phyloP scores from a whole-genome alignment of 2,329 filamentous ascomycete species.

The Mollisiaceae sp. region DNA sequence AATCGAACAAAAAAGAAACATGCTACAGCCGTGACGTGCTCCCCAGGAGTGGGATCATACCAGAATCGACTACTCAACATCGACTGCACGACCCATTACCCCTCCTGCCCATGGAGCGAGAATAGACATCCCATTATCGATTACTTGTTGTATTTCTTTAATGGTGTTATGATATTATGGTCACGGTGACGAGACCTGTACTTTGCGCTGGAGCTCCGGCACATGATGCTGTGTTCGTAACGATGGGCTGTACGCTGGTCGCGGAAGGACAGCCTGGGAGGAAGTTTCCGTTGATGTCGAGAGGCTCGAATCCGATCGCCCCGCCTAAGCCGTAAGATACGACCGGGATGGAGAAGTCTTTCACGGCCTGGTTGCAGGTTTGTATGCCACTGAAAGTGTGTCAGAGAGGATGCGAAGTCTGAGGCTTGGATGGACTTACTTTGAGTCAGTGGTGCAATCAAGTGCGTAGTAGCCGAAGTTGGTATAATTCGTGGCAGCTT shows the following conservation, averaged over 20 bases:
- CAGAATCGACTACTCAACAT: neutral
- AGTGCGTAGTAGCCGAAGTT: slow-evolving; percentile 1
- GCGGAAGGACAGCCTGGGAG: slow-evolving; percentile 7
- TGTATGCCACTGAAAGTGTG: neutral
- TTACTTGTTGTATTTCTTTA: neutral
- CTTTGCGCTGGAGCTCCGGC: neutral
- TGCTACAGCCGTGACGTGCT: neutral
- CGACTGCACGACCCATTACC: neutral
- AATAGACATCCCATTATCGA: too few species aligned
- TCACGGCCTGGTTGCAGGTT: neutral
- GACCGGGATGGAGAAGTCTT: neutral
- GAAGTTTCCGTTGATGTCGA: slow-evolving; percentile 9
- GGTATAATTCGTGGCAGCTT: neutral
- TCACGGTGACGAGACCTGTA: neutral
- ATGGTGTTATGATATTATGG: neutral
- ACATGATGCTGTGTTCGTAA: neutral
- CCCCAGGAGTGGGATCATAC: neutral
- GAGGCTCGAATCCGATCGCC: slow-evolving; percentile 11
- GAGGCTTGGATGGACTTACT: neutral
- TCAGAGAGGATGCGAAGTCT: neutral
- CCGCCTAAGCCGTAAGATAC: slow-evolving; percentile 4
- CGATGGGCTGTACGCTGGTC: neutral
- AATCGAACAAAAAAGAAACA: neutral
- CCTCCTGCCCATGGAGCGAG: too few species aligned
- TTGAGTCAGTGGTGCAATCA: neutral